Base-by-base conservation (phyloP, 345 rosid species). In the Lumnitzera racemosa region DNA sequence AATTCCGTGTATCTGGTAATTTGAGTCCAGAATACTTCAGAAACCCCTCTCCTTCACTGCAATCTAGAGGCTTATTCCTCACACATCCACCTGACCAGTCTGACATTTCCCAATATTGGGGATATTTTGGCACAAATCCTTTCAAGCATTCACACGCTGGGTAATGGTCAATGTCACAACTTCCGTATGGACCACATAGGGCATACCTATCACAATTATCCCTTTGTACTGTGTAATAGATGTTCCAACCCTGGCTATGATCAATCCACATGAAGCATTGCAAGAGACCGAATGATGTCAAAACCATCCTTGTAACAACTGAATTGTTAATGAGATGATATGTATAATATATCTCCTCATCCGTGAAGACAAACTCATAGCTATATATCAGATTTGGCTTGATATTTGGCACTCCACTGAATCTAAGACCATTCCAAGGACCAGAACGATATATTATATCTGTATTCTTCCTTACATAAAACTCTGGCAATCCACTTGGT, bases 11-110 rank as follows among this genome's bases (percentile, higher is more conserved):
- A 50, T 82, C 81, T 3, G 84, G 84, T 74, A 80, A 54, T 63
- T 82, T 80, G 49, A 80, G 41, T 25, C 72, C 64, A 23, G 61
- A 24, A 58, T 70, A 12, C 3, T 49, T 69, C 47, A 53, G 16
- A 53, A 83, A 83, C n/a, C 74, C 76, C 46, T 77, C 81, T 25
- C 65, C 75, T 20, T 57, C 68, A 23, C 12, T 3, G 51, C 87
- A 82, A 0, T 55, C 56, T 16, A 77, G 57, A 9, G 24, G 51
- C 1, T 70, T 77, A 63, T 62, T 69, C 72, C 88, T 64, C 2
- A 67, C 68, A 41, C 87, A 82, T 55, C 84, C 87, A n/a, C 58
- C 68, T 0, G 84, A 70, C 72, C 88, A 80, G 63, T 75, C 80
- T 0, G 76, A 56, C 23, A 53, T 23, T 20, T 46, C 59, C 88